Conservation (phyloP, 139 green algal genomes). For the Micractinium conductrix region DNA sequence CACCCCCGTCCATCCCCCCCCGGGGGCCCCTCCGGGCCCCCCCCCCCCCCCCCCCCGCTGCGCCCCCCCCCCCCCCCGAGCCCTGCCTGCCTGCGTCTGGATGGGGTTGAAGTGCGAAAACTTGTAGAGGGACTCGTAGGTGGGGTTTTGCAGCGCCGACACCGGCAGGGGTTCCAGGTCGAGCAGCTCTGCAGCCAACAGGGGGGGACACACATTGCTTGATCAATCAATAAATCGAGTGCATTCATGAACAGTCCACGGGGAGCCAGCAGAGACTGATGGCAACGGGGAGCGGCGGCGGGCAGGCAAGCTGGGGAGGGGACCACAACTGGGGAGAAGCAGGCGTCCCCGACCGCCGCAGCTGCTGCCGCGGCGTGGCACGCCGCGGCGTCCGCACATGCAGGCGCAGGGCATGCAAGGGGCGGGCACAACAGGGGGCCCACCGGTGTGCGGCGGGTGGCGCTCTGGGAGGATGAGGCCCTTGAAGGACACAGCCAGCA, state of each 20-base stretch:
- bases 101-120: conserved; percentile 99
- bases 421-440: too few species aligned
- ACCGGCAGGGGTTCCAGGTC: conserved; percentile 94
- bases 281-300: neutral
- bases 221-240: too few species aligned
- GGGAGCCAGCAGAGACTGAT: neutral
- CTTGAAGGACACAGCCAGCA: conserved; percentile 74
- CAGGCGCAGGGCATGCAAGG: too few species aligned
- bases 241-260: too few species aligned
- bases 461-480: conserved; percentile 82
- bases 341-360: too few species aligned
- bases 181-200: conserved; percentile 67
- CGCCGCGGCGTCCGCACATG: too few species aligned
- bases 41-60: neutral
- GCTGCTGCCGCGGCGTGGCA: too few species aligned
- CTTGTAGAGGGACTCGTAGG: conserved; percentile 84
- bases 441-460: conserved; percentile 60
- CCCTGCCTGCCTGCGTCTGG: conserved; percentile 83
- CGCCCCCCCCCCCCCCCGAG: neutral
- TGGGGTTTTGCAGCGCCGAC: conserved; percentile 75
- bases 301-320: neutral
- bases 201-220: too few species aligned
- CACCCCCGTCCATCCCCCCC: neutral
- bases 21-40: neutral
- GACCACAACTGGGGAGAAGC: too few species aligned